These are phyloP conservation scores for Trichothecium sympodiale DNA, from an alignment of 2,329 filamentous ascomycete species.

Conservation along the genomic window DNA sequence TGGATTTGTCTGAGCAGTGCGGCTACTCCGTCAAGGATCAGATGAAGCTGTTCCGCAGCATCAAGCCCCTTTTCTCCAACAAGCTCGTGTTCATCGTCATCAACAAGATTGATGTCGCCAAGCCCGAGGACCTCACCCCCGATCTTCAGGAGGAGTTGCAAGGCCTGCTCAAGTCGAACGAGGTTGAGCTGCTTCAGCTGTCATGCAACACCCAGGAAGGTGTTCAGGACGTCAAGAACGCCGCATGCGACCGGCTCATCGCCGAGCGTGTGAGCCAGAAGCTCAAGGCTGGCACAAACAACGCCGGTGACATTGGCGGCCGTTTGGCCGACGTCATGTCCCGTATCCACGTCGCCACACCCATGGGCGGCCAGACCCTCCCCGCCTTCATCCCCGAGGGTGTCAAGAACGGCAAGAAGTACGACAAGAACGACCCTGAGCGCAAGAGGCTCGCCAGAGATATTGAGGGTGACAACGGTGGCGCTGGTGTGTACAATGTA, in stretches of 20 bases:
- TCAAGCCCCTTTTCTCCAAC: constrained; percentile 93
- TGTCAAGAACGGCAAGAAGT: constrained; percentile 71
- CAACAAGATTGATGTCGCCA: constrained; percentile 94
- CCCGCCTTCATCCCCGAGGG: constrained; percentile 86
- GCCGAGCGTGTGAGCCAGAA: constrained; percentile 92
- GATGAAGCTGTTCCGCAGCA: constrained; percentile 89
- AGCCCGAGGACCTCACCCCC: constrained; percentile 74
- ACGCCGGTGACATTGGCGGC: constrained; percentile 63
- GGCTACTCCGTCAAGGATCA: constrained; percentile 89
- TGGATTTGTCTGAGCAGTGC: constrained; percentile 94
- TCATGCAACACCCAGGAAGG: constrained; percentile 94
- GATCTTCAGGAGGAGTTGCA: constrained; percentile 71
- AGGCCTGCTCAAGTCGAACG: constrained; percentile 69
- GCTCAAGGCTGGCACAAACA: constrained; percentile 79
- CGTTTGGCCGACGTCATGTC: constrained; percentile 83
- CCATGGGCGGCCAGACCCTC: constrained; percentile 66
- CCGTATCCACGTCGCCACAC: constrained; percentile 94
- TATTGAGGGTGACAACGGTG: constrained; percentile 82
- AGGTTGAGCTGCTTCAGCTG: constrained; percentile 85
- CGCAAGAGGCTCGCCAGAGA: constrained; percentile 73
- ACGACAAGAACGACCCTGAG: constrained; percentile 82
- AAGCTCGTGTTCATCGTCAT: constrained; percentile 94
- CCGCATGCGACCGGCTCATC: constrained; percentile 83
- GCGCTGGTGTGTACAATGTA: constrained; percentile 91
- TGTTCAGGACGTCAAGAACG: constrained; percentile 89